Conservation (phyloP, 352 stramenopile genomes). For the Aphanomyces euteiches region DNA sequence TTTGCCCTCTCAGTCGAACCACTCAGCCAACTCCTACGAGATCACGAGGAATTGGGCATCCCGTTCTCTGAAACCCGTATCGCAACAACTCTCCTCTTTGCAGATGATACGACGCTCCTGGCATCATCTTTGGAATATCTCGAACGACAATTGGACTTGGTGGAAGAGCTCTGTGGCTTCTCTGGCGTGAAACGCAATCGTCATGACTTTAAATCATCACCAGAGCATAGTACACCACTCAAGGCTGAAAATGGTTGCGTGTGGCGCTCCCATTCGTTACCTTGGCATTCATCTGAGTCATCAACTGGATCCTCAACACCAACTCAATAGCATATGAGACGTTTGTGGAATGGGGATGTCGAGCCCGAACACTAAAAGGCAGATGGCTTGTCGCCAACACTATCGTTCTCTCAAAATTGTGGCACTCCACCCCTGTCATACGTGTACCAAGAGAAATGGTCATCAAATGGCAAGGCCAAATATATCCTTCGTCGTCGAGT, state of each 20-base stretch:
- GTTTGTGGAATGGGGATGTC: not conserved
- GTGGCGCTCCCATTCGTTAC: not conserved
- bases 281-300: not conserved
- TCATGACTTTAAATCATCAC: not conserved
- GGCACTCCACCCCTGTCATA: not conserved
- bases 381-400: not conserved
- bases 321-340: not conserved
- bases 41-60: no score
- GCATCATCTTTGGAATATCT: no score
- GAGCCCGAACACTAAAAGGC: not conserved
- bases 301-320: not conserved
- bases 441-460: not conserved
- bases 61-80: no score
- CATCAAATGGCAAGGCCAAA: not conserved
- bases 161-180: not conserved
- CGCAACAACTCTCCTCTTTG: no score
- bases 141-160: not conserved
- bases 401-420: not conserved
- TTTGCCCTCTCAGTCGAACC: conserved; percentile 33
- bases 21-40: no score
- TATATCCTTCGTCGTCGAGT: not conserved
- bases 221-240: not conserved
- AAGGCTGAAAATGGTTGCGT: not conserved
- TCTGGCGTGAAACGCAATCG: not conserved
- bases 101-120: no score